A percentile compares a stretch with the other conserved stretches of the same genome.
Conservation (phyloP, 148 eudicot species). For the Vaccinium corymbosum region DNA sequence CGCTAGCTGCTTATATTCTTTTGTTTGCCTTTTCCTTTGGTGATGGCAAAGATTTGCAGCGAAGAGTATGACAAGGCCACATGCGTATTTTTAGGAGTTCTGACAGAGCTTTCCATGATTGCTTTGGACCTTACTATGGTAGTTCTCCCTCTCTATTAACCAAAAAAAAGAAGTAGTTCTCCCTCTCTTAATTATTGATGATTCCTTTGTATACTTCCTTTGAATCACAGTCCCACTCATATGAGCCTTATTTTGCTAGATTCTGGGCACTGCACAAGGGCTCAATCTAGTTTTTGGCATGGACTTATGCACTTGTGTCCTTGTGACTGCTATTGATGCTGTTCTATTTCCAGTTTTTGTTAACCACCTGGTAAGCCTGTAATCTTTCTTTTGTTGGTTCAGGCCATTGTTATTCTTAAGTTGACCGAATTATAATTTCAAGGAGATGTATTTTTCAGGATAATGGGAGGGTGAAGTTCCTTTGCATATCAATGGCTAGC, state of each 20-base stretch:
- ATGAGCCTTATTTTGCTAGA: slow-evolving; percentile 37
- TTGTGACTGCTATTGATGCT: slow-evolving; percentile 62
- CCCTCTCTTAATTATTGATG: neutral
- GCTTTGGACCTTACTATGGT: slow-evolving; percentile 84
- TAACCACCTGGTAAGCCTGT: slow-evolving; percentile 51
- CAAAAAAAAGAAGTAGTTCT: slow-evolving; percentile 28
- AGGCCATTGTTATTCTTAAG: neutral
- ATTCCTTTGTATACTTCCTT: slow-evolving; percentile 7
- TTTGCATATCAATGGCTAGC: slow-evolving; percentile 52
- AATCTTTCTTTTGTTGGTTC: neutral
- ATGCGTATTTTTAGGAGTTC: slow-evolving; percentile 68
- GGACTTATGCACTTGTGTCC: slow-evolving; percentile 61
- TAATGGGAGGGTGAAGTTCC: slow-evolving; percentile 48
- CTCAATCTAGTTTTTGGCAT: slow-evolving; percentile 66
- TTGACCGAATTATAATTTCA: slow-evolving; percentile 11
- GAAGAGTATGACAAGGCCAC: slow-evolving; percentile 63
- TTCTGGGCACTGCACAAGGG: slow-evolving; percentile 87
- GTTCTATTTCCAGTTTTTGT: slow-evolving; percentile 70
- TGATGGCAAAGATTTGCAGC: slow-evolving; percentile 60
- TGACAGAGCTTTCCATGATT: slow-evolving; percentile 72
- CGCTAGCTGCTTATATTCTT: neutral
- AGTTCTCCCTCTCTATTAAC: slow-evolving; percentile 13
- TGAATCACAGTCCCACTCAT: slow-evolving; percentile 1
- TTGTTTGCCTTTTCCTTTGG: slow-evolving; percentile 12
- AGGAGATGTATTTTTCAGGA: slow-evolving; percentile 42